These are phyloP conservation scores for Cetraspora pellucida DNA, from an alignment of 192 early-diverging fungal species.

Conservation along the genomic window DNA sequence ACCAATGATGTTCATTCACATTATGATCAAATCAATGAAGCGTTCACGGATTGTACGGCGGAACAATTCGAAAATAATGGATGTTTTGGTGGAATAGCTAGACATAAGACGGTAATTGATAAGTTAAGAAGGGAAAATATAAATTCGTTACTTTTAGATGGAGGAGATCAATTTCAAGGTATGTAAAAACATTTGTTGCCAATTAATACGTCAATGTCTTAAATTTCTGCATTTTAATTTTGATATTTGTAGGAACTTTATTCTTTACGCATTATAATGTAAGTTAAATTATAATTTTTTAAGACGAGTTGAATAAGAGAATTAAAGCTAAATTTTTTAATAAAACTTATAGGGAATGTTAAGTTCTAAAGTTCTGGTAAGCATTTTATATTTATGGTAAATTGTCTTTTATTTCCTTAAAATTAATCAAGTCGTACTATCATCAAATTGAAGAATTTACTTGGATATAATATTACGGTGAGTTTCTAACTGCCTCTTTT, in stretches of 20 bases:
- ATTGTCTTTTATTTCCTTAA: too few species aligned
- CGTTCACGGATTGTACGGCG: constrained; percentile 39
- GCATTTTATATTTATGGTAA: too few species aligned
- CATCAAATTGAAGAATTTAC: constrained; percentile 48
- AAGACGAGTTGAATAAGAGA: too few species aligned
- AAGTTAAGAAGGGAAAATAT: constrained; percentile 51
- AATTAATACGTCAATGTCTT: not conserved
- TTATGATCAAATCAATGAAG: constrained; percentile 41
- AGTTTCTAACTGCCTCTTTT: not conserved
- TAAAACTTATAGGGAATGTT: constrained; percentile 47
- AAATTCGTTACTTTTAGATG: constrained; percentile 67
- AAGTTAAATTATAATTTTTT: constrained; percentile 13
- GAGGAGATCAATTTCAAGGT: constrained; percentile 64
- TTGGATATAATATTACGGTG: constrained; percentile 59
- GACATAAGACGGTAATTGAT: constrained; percentile 63
- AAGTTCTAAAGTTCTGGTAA: constrained; percentile 54
- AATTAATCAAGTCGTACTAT: too few species aligned
- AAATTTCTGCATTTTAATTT: not conserved
- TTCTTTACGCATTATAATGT: constrained; percentile 68
- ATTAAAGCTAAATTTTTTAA: not conserved
- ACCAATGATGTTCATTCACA: constrained; percentile 49
- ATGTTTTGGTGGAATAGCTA: constrained; percentile 62
- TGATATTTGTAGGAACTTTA: constrained; percentile 51
- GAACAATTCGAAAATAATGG: constrained; percentile 34
- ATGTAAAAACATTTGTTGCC: not conserved